Evolutionary conservation across 352 stramenopile species (phyloP).

Genomic region (Pythium dissotocum): DNA sequence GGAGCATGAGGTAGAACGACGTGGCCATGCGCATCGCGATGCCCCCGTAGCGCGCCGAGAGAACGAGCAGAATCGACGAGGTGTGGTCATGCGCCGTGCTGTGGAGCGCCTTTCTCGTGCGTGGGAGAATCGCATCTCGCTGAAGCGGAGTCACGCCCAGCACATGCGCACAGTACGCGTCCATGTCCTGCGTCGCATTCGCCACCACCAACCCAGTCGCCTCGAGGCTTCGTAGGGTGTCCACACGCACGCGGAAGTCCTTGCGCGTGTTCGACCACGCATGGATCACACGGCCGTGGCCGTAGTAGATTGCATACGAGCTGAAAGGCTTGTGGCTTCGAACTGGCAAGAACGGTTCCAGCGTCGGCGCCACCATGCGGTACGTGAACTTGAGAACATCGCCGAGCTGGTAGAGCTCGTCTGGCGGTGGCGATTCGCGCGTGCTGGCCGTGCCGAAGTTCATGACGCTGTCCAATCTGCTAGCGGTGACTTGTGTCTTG

Average conservation of each 20-base stretch:
- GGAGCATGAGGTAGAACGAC: slow-evolving; percentile 24
- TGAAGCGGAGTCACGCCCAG: slow-evolving; percentile 27
- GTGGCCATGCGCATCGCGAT: slow-evolving; percentile 25
- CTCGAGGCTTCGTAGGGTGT: slow-evolving; percentile 36
- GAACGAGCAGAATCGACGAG: slow-evolving; percentile 33
- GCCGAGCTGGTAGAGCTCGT: slow-evolving; percentile 24
- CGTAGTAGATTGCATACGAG: slow-evolving; percentile 41
- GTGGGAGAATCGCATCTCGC: slow-evolving; percentile 20
- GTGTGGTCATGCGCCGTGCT: slow-evolving; percentile 1
- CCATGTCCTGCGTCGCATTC: slow-evolving; percentile 24
- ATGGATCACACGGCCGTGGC: slow-evolving; percentile 41
- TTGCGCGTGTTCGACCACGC: slow-evolving; percentile 37
- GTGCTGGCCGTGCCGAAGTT: background rate
- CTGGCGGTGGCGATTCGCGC: background rate
- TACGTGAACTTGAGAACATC: slow-evolving; percentile 36
- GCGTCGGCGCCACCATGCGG: background rate
- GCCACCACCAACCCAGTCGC: slow-evolving; percentile 23
- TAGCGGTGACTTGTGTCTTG: too few relatives aligned
- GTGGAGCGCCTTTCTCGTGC: slow-evolving; percentile 35
- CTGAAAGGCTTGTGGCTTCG: background rate
- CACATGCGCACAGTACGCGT: slow-evolving; percentile 33
- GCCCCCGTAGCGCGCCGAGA: slow-evolving; percentile 42
- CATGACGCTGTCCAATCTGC: background rate
- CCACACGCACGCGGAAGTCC: slow-evolving; percentile 41
- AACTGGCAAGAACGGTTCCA: background rate